Percentiles rank a stretch among this genome's conserved stretches.
These are phyloP conservation scores for Umbelopsis sp. DNA, from an alignment of 371 early-diverging fungal genomes.

Conservation along the genomic window DNA sequence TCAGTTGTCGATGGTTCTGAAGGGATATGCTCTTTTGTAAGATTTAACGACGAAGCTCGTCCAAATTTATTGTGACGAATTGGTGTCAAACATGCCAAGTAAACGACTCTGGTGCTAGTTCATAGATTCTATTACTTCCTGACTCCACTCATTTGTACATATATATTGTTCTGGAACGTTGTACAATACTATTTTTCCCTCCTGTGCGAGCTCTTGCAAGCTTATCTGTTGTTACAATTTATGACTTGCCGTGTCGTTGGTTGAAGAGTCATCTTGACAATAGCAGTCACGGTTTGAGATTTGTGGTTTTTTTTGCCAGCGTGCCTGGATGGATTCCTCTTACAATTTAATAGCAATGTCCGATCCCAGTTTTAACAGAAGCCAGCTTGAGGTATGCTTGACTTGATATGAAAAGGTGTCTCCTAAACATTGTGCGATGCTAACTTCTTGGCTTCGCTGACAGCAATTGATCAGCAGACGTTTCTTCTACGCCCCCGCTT, in stretches of 20 bases:
- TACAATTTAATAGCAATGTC: background rate
- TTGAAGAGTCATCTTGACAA: background rate
- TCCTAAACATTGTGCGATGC: no score
- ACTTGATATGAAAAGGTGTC: background rate
- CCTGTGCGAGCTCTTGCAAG: no score
- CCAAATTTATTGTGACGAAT: background rate
- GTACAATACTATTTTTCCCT: no score
- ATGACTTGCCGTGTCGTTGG: no score
- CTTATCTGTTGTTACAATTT: no score
- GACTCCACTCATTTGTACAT: no score
- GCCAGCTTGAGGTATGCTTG: constrained; percentile 11
- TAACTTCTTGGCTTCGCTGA: background rate
- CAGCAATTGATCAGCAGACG: constrained; percentile 81
- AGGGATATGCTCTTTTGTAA: constrained; percentile 12
- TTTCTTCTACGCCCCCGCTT: constrained; percentile 97
- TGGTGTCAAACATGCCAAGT: background rate
- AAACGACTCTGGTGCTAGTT: background rate
- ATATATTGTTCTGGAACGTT: no score
- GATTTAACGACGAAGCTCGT: background rate
- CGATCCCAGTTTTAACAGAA: constrained; percentile 12
- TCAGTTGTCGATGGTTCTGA: constrained; percentile 14
- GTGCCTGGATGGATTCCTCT: background rate
- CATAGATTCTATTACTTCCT: background rate
- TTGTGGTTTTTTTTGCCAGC: constrained; percentile 2
- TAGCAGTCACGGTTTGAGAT: background rate